Evolutionary conservation across 352 stramenopile genomes (phyloP), one percentile per base, ranked within the genome.

Genomic region (Albugo laibachii): DNA sequence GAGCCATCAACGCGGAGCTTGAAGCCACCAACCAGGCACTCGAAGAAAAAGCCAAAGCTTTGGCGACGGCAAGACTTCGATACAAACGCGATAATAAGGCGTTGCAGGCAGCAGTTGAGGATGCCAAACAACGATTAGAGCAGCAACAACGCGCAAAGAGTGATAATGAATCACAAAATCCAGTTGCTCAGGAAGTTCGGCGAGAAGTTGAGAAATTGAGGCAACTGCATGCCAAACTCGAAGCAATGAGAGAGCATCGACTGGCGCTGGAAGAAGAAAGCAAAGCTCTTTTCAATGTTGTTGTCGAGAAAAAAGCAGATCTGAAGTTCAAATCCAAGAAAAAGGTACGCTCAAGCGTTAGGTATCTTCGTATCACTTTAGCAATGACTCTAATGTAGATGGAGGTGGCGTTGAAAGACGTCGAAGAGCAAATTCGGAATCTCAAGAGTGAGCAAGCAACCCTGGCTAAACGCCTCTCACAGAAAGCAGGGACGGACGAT

Each of bases 31-130:
- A 92, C 45, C 75, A 88, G 50, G 70, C 75, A 19, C 61, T 92
- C 11, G 78, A 92, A 52, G 76, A 92, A 42, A 92, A 92, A 48
- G 78, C 78, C 1, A 92, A 92, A 51, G 75, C 78, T 14, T 59
- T 92, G 38, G 75, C 73, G 41, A 88, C 78, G 44, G 75, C 78
- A n/a, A 73, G 78, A 10, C 81, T 92, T 65, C 78, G 78, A 52
- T 92, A 88, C 66, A 88, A 92, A 58, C 75, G 76, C 34, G 78
- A 92, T 58, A 92, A 92, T 49, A 87, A 88, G 42, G 56, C 71
- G 20, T 71, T 92, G 27, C 65, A 68, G 5, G 58, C 59, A 2
- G 74, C 75, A 12, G 66, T 92, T 1, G 75, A 92, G 34, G 72
- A 83, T 27, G 75, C 75, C 1, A 88, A 88, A 56, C 82, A 88